Percentiles rank a stretch among this genome's conserved stretches.
These are phyloP conservation scores for Corrigiola litoralis DNA, from an alignment of 179 eudicot species.

Conservation along the genomic window DNA sequence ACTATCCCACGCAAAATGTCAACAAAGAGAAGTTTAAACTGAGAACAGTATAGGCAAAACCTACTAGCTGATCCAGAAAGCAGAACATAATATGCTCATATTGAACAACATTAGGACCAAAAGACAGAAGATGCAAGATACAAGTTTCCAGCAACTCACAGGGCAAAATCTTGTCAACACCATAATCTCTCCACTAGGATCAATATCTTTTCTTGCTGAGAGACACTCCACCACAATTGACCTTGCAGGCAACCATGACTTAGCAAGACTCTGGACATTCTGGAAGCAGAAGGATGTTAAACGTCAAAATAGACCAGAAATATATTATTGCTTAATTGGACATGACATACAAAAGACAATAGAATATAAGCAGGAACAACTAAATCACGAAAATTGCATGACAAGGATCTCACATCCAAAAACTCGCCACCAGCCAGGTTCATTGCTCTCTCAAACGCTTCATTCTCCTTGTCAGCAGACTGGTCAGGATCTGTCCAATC, in stretches of 20 bases:
- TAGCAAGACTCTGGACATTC: constrained; percentile 58
- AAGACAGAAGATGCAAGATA: neutral
- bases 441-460: constrained; percentile 70
- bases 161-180: constrained; percentile 67
- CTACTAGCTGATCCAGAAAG: neutral
- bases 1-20: too few relatives aligned
- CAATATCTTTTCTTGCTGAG: constrained; percentile 49
- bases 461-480: constrained; percentile 73
- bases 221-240: constrained; percentile 72
- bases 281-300: constrained; percentile 17
- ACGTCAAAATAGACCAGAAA: neutral
- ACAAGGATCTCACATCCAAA: constrained; percentile 50
- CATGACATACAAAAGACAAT: neutral
- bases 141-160: constrained; percentile 35
- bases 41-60: too few relatives aligned
- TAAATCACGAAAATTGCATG: neutral
- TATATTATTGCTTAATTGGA: neutral
- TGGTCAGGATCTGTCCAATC: constrained; percentile 82
- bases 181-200: constrained; percentile 79
- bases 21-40: too few relatives aligned
- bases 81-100: neutral
- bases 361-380: neutral
- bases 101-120: neutral
- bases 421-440: constrained; percentile 67
- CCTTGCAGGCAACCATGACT: constrained; percentile 86